Evolutionary conservation across 2,329 filamentous ascomycete species (phyloP).

Genomic region (Fusarium sublunatum): DNA sequence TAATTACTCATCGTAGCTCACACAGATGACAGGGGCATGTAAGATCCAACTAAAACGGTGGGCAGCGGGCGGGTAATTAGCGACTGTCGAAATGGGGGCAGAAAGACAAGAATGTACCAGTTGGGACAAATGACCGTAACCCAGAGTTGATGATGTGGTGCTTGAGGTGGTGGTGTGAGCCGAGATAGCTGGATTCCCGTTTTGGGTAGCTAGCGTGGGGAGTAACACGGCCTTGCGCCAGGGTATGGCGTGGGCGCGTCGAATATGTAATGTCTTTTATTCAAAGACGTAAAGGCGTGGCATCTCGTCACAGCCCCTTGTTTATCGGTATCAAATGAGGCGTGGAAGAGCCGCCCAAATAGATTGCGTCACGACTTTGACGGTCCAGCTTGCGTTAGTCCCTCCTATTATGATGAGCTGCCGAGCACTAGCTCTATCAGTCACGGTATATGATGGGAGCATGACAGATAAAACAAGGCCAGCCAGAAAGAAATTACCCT

Average conservation of each 20-base stretch:
- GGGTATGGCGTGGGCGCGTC: slow-evolving; percentile 33
- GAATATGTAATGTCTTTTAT: slow-evolving; percentile 24
- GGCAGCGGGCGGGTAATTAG: slow-evolving; percentile 30
- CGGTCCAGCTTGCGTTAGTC: not conserved
- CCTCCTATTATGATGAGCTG: slow-evolving; percentile 11
- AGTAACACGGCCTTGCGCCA: slow-evolving; percentile 29
- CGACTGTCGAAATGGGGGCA: slow-evolving; percentile 20
- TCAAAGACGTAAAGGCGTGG: slow-evolving; percentile 9
- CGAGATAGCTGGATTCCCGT: slow-evolving; percentile 26
- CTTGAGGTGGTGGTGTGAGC: slow-evolving; percentile 38
- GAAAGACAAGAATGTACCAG: slow-evolving; percentile 23
- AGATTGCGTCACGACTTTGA: slow-evolving; percentile 44
- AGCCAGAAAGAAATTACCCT: slow-evolving; percentile 1
- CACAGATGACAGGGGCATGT: slow-evolving; percentile 37
- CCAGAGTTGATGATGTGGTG: slow-evolving; percentile 30
- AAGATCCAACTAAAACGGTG: slow-evolving; percentile 24
- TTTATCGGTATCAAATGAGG: slow-evolving; percentile 25
- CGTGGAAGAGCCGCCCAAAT: slow-evolving; percentile 15
- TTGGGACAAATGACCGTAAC: slow-evolving; percentile 16
- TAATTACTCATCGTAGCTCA: slow-evolving; percentile 51
- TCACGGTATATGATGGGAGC: slow-evolving; percentile 2
- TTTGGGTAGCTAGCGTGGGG: slow-evolving; percentile 34
- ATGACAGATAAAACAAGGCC: slow-evolving; percentile 2
- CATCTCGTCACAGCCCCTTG: slow-evolving; percentile 14
- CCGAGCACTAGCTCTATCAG: slow-evolving; percentile 19